These are phyloP conservation scores for Pulveroboletus sp. DNA, from an alignment of 768 basidiomycete genomes.

Conservation along the genomic window DNA sequence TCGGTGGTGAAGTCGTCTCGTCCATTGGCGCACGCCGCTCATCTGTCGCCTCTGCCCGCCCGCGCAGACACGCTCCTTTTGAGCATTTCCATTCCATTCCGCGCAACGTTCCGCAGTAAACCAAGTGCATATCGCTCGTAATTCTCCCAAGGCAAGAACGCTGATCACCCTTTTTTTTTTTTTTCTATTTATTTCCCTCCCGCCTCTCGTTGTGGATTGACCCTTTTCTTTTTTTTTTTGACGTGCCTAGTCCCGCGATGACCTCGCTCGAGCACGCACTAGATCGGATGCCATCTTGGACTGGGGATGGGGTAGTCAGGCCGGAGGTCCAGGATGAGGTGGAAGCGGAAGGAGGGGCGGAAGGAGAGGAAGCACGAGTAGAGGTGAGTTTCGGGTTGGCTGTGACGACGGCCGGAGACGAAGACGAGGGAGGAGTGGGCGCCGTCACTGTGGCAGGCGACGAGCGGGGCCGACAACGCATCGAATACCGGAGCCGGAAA, in stretches of 20 bases:
- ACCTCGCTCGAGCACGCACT: conserved; percentile 25
- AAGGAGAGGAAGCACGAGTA: not conserved
- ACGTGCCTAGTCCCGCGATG: conserved; percentile 22
- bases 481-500: not conserved
- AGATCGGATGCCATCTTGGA: conserved; percentile 1
- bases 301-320: not conserved
- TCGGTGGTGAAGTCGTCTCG: too few relatives aligned
- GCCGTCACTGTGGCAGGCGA: not conserved
- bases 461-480: not conserved
- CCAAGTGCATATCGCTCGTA: not conserved
- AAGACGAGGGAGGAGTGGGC: not conserved
- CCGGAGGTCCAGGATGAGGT: not conserved
- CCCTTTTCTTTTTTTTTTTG: not conserved
- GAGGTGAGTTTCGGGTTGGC: conserved; percentile 14
- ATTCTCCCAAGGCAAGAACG: not conserved
- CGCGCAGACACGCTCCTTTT: not conserved
- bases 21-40: too few relatives aligned
- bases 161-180: not conserved
- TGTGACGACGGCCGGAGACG: conserved; percentile 12
- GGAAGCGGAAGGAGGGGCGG: not conserved
- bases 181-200: too few relatives aligned
- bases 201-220: too few relatives aligned
- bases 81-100: not conserved
- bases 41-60: too few relatives aligned
- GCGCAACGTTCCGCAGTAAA: too few relatives aligned